A percentile compares a stretch with the other conserved stretches of the same genome.
Conservation (phyloP, 352 stramenopile species). For the Pelagophyceae sp. region DNA sequence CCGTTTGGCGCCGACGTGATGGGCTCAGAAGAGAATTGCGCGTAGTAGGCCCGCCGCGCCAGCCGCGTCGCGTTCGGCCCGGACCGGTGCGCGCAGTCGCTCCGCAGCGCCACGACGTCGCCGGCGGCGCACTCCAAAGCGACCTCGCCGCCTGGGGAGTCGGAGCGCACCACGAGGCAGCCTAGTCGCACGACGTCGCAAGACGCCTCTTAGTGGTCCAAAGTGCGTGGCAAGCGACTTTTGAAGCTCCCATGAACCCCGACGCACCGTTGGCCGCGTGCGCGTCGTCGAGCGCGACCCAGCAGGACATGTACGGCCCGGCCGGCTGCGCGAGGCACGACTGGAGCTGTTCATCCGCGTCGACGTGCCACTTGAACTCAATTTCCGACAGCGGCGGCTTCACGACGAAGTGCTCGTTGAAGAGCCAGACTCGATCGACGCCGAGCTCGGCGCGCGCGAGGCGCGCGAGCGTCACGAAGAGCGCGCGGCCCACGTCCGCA, state of each 20-base stretch:
- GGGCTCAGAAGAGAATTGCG: neutral
- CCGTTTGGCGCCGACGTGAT: neutral
- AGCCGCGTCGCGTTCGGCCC: neutral
- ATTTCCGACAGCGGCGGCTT: neutral
- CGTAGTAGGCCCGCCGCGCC: slow-evolving; percentile 6
- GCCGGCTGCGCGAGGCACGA: neutral
- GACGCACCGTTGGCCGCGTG: neutral
- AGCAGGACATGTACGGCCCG: neutral
- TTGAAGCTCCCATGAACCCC: too few species aligned
- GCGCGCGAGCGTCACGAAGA: neutral
- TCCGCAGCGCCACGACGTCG: neutral
- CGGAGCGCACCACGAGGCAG: neutral
- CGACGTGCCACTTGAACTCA: slow-evolving; percentile 6
- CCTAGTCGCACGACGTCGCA: too few species aligned
- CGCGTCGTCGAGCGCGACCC: neutral
- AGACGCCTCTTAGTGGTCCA: too few species aligned
- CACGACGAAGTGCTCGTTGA: slow-evolving; percentile 19
- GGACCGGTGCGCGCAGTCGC: neutral
- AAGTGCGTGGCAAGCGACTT: too few species aligned
- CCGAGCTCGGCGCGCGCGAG: neutral
- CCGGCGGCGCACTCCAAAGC: neutral
- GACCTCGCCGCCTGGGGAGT: neutral
- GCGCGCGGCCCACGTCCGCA: neutral
- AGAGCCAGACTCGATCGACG: neutral
- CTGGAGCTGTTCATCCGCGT: slow-evolving; percentile 5